Conservation (phyloP, 768 basidiomycete genomes). For the Ramaria sp. region DNA sequence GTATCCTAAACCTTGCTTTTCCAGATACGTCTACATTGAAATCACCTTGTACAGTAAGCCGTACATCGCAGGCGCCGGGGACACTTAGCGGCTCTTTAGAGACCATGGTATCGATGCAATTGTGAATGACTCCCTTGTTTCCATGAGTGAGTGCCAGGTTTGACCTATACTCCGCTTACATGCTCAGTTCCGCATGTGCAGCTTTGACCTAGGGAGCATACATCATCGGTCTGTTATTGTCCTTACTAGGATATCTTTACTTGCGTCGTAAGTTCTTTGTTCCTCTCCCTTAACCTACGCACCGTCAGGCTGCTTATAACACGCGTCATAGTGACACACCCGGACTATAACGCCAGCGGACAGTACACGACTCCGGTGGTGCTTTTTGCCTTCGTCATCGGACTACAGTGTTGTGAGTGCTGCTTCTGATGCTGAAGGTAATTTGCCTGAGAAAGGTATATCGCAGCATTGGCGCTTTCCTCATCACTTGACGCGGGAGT, state of each 20-base stretch:
- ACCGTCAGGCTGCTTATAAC: background rate
- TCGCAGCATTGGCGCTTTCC: conserved; percentile 51
- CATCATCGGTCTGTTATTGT: conserved; percentile 59
- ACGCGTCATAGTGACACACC: conserved; percentile 47
- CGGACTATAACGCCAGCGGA: conserved; percentile 61
- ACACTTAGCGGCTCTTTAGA: conserved; percentile 70
- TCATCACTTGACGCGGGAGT: conserved; percentile 79
- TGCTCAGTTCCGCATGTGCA: conserved; percentile 16
- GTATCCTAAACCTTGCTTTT: background rate
- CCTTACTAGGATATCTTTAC: conserved; percentile 70
- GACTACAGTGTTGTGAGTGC: conserved; percentile 55
- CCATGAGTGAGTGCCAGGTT: conserved; percentile 47
- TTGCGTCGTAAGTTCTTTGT: conserved; percentile 42
- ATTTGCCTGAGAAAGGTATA: background rate
- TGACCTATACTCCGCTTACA: conserved; percentile 5
- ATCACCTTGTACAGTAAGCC: conserved; percentile 82
- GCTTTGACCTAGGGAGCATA: conserved; percentile 78
- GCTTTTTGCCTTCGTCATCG: conserved; percentile 74
- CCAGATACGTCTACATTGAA: conserved; percentile 72
- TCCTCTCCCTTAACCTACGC: background rate
- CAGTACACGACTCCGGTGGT: conserved; percentile 72
- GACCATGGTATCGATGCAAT: conserved; percentile 76
- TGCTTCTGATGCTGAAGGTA: conserved; percentile 2
- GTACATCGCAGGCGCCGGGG: conserved; percentile 71
- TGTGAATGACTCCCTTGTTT: conserved; percentile 74